phyloP scores from a whole-genome alignment of 1,139 yeast genomes.

The Magnusiomyces paraingens region DNA sequence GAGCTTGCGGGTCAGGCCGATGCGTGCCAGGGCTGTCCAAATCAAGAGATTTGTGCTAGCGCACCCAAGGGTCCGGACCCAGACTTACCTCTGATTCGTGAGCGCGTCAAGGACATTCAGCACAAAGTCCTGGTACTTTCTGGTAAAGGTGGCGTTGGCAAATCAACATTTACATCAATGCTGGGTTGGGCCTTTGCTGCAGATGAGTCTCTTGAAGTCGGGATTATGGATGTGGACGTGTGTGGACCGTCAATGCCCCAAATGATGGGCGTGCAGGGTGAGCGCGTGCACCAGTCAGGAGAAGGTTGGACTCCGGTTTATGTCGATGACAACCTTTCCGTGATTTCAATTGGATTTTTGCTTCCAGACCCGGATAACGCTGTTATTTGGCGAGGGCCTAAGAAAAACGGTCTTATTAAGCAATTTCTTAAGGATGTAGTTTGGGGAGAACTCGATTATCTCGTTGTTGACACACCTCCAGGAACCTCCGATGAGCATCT shows the following conservation, averaged over 20 bases:
- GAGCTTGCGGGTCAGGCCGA: slow-evolving; percentile 90
- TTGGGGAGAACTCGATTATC: slow-evolving; percentile 90
- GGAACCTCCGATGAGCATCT: slow-evolving; percentile 98
- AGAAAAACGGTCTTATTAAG: slow-evolving; percentile 87
- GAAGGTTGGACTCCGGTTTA: slow-evolving; percentile 97
- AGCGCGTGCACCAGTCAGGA: slow-evolving; percentile 78
- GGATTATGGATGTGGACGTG: slow-evolving; percentile 94
- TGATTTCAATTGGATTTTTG: slow-evolving; percentile 95
- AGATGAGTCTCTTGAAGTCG: slow-evolving; percentile 79
- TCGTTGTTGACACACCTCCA: slow-evolving; percentile 95
- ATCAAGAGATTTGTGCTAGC: slow-evolving; percentile 81
- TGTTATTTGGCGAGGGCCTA: slow-evolving; percentile 94
- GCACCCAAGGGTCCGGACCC: slow-evolving; percentile 95
- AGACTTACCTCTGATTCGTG: slow-evolving; percentile 73
- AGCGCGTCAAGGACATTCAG: slow-evolving; percentile 57
- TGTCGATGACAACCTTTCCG: slow-evolving; percentile 87
- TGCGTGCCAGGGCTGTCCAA: slow-evolving; percentile 93
- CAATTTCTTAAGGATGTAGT: slow-evolving; percentile 92
- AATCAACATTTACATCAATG: slow-evolving; percentile 92
- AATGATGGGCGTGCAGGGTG: slow-evolving; percentile 90
- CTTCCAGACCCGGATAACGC: slow-evolving; percentile 92
- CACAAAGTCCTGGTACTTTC: slow-evolving; percentile 84
- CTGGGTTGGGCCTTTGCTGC: slow-evolving; percentile 93
- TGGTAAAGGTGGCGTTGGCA: slow-evolving; percentile 99
- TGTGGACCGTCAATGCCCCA: slow-evolving; percentile 97